A percentile compares a stretch with the other conserved stretches of the same genome.
phyloP scores from a whole-genome alignment of 768 basidiomycete genomes.

The Gyrodon lividus region DNA sequence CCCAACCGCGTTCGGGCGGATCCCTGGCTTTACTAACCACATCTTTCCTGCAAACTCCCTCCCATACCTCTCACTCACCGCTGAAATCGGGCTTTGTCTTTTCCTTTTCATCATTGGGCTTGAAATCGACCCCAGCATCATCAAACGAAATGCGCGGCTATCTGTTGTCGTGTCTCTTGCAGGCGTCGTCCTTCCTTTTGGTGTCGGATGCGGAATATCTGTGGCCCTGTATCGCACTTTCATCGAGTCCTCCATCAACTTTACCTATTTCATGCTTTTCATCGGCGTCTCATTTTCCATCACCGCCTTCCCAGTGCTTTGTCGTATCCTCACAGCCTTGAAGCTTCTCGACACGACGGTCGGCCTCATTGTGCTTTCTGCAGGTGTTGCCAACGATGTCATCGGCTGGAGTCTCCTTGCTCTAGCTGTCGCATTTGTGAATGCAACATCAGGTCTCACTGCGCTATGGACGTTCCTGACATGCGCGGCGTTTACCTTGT shows the following conservation, averaged over 20 bases:
- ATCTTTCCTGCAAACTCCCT: conserved; percentile 75
- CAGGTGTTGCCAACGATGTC: conserved; percentile 89
- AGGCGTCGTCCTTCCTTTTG: conserved; percentile 88
- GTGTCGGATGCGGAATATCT: conserved; percentile 72
- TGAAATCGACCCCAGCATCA: conserved; percentile 79
- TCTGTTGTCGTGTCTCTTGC: conserved; percentile 70
- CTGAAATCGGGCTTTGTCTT: conserved; percentile 84
- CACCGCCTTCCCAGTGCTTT: conserved; percentile 88
- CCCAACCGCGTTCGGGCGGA: conserved; percentile 68
- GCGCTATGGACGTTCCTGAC: conserved; percentile 83
- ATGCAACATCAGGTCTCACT: conserved; percentile 77
- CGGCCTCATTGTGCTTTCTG: conserved; percentile 88
- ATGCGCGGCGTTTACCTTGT: conserved; percentile 76
- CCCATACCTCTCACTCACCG: conserved; percentile 80
- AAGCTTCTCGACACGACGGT: conserved; percentile 91
- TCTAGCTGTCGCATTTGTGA: conserved; percentile 88
- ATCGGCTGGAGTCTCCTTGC: conserved; percentile 90
- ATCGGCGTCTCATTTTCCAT: conserved; percentile 88
- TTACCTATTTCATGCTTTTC: conserved; percentile 92
- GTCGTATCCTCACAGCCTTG: conserved; percentile 84
- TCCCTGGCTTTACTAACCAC: conserved; percentile 84
- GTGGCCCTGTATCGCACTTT: conserved; percentile 77
- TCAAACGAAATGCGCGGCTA: conserved; percentile 71
- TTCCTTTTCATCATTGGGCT: conserved; percentile 94
- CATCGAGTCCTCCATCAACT: conserved; percentile 57